These are phyloP conservation scores for Filobasidium uniguttulatum DNA, from an alignment of 1,284 basidiomycete genomes.

Conservation along the genomic window DNA sequence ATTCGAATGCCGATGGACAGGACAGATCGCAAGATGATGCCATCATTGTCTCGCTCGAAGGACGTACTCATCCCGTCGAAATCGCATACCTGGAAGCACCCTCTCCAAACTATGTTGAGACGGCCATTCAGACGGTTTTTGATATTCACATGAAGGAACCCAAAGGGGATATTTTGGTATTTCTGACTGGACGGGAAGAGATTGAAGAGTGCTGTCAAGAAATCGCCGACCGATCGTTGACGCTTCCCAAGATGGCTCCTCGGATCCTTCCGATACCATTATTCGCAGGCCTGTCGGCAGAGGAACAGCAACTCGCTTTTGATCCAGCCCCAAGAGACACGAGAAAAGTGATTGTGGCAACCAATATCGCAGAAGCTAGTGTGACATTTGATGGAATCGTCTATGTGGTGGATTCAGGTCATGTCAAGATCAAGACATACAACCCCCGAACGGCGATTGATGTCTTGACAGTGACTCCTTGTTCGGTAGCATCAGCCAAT, in stretches of 20 bases:
- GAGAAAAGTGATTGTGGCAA: conserved; percentile 82
- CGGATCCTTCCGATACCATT: conserved; percentile 60
- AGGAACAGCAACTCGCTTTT: conserved; percentile 78
- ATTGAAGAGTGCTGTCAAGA: conserved; percentile 77
- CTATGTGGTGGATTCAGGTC: conserved; percentile 89
- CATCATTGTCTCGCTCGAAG: conserved; percentile 64
- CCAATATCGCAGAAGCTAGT: conserved; percentile 95
- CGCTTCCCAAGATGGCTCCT: conserved; percentile 55
- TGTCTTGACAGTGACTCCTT: conserved; percentile 62
- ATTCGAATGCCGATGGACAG: conserved; percentile 37
- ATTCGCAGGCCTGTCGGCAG: conserved; percentile 71
- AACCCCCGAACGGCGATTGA: conserved; percentile 70
- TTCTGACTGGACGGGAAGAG: conserved; percentile 92
- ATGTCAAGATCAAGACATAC: conserved; percentile 83
- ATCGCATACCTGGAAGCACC: conserved; percentile 62
- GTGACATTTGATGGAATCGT: conserved; percentile 92
- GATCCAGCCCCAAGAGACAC: conserved; percentile 55
- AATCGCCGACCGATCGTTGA: conserved; percentile 60
- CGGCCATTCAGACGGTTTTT: conserved; percentile 71
- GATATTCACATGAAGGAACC: conserved; percentile 68
- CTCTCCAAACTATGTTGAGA: conserved; percentile 62
- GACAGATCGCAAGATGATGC: conserved; percentile 36
- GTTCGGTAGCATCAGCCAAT: conserved; percentile 67
- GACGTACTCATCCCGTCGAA: conserved; percentile 82
- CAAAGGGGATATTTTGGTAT: conserved; percentile 76